phyloP scores from a whole-genome alignment of 2,329 filamentous ascomycete genomes.

The Ascochyta koolunga region DNA sequence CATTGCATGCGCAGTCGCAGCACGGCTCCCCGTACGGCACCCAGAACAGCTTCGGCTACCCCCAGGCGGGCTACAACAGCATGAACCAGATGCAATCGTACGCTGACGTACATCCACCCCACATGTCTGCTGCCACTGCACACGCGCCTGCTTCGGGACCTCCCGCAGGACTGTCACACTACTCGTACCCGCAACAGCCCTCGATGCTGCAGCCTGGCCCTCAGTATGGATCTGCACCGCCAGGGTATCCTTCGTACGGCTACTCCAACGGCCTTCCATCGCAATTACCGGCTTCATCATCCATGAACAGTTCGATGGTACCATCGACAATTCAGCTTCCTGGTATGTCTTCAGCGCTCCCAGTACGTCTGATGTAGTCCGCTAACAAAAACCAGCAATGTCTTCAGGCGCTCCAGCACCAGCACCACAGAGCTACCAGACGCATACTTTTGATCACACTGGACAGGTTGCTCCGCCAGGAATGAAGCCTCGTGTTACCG shows the following conservation, averaged over 20 bases:
- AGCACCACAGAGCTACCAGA: constrained; percentile 44
- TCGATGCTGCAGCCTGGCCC: constrained; percentile 75
- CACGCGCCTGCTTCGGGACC: constrained; percentile 78
- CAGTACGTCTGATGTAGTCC: background rate
- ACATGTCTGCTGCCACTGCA: constrained; percentile 78
- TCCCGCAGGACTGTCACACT: constrained; percentile 74
- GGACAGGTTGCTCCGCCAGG: constrained; percentile 90
- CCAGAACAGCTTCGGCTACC: constrained; percentile 48
- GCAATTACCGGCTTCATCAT: constrained; percentile 70
- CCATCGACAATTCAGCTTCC: constrained; percentile 73
- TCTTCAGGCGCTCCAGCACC: constrained; percentile 39
- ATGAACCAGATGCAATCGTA: constrained; percentile 87
- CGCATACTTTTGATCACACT: constrained; percentile 77
- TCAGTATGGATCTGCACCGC: constrained; percentile 65
- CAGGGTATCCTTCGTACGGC: constrained; percentile 71
- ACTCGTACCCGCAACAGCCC: constrained; percentile 72
- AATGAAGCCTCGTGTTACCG: constrained; percentile 95
- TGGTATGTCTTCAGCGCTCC: constrained; percentile 47
- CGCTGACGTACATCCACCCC: constrained; percentile 80
- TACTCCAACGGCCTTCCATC: constrained; percentile 81
- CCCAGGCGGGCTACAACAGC: constrained; percentile 52
- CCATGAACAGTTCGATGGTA: constrained; percentile 69
- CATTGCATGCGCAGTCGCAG: constrained; percentile 47
- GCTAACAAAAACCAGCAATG: constrained; percentile 37
- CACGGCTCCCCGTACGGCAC: constrained; percentile 49